Base-by-base conservation (phyloP, 352 stramenopile species). In the Globisporangium uncinulatum region DNA sequence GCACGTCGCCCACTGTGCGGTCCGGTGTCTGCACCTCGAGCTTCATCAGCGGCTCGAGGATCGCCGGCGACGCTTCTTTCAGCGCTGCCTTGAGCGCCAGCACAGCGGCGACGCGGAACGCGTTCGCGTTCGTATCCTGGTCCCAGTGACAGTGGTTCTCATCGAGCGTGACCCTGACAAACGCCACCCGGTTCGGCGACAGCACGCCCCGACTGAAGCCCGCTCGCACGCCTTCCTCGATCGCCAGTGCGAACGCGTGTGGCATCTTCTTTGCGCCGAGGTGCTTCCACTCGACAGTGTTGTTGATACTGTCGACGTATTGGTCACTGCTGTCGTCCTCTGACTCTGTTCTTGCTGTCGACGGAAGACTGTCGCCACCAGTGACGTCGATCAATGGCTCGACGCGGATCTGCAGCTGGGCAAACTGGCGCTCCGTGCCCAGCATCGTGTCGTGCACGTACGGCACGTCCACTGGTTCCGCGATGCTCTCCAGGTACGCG, bases 401-500 rank as follows among this genome's bases (percentile, higher is more conserved):
- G 15, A 93, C 34, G 9, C 50, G 56, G 2, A 89, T 34, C 51
- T 61, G 66, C 42, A 93, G 49, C 51, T 86, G 78, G 1, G 83
- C 79, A 66, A 83, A 91, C 66, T 93, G 80, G 13, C 80, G 79
- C 56, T 89, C 79, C 3, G 76, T 85, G 43, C 81, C 76, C 2
- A 89, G 68, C 68, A 87, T 70, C 50, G 76, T 80, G 59, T 87
- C 79, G 64, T 89, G 72, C 14, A 67, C 70, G 54, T 87, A 88
- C 20, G 56, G 45, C 13, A 74, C 49, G 11, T 68, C 69, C n/a
- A 69, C 55, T 2, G 57, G 39, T 29, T 66, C 61, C 19, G 65
- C 70, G 52, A 97, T 67, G 20, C 78, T 96, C 69, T 98, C 94
- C 52, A 94, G 69, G 55, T 97, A 97, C 29, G 90, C 83, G 20